These are phyloP conservation scores for Psilocybe azurescens DNA, from an alignment of 768 basidiomycete species.

Conservation along the genomic window DNA sequence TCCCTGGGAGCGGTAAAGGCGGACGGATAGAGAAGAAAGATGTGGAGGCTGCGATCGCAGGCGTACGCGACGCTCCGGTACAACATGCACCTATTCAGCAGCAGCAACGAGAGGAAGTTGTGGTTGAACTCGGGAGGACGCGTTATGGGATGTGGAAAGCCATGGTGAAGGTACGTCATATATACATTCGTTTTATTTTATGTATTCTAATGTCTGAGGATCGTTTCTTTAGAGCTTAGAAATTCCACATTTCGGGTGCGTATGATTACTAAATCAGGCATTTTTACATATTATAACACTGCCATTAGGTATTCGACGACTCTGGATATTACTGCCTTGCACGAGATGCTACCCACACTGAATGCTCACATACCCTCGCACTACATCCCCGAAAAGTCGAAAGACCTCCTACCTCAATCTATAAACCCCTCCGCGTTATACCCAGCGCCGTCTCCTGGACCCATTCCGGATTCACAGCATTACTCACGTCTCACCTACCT, in stretches of 20 bases:
- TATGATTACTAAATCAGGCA: neutral
- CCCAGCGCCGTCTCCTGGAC: slow-evolving; percentile 43
- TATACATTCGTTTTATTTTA: neutral
- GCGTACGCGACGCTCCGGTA: slow-evolving; percentile 18
- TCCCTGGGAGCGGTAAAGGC: slow-evolving; percentile 73
- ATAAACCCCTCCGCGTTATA: slow-evolving; percentile 46
- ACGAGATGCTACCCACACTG: slow-evolving; percentile 64
- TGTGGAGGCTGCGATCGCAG: slow-evolving; percentile 63
- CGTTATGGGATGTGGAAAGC: slow-evolving; percentile 89
- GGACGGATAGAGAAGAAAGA: slow-evolving; percentile 81
- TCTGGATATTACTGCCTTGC: slow-evolving; percentile 74
- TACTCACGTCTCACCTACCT: slow-evolving; percentile 80
- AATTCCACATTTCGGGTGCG: slow-evolving; percentile 85
- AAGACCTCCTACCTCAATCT: slow-evolving; percentile 24
- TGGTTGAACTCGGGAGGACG: slow-evolving; percentile 78
- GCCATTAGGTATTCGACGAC: slow-evolving; percentile 68
- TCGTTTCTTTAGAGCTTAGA: slow-evolving; percentile 67
- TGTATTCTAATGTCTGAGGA: neutral
- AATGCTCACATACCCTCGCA: slow-evolving; percentile 74
- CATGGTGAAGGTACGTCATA: slow-evolving; percentile 71
- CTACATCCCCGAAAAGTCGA: slow-evolving; percentile 37
- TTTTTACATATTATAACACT: neutral
- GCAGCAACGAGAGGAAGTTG: slow-evolving; percentile 42
- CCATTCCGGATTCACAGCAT: slow-evolving; percentile 55
- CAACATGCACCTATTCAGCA: slow-evolving; percentile 16